Evolutionary conservation across 139 green algal species (phyloP).

Genomic region (Deuterostichococcus epilithicus): DNA sequence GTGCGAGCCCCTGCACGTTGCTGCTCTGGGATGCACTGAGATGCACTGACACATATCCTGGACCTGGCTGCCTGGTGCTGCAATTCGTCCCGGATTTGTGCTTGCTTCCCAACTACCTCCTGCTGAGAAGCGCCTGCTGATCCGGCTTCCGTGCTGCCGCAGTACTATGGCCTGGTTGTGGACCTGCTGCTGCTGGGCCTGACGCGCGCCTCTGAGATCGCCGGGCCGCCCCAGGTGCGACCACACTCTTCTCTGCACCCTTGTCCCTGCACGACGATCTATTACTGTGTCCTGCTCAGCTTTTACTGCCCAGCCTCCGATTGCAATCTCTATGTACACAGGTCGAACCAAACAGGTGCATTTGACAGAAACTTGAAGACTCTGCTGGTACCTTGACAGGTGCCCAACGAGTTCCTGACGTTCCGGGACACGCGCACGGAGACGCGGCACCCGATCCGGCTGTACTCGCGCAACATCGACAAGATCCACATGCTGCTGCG

Average conservation of each 20-base stretch:
- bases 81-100: no score
- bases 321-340: no score
- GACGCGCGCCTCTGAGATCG: constrained; percentile 92
- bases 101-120: no score
- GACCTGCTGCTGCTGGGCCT: constrained; percentile 97
- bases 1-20: not conserved
- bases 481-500: constrained; percentile 79
- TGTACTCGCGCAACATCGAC: constrained; percentile 95
- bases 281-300: not conserved
- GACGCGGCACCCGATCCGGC: constrained; percentile 92
- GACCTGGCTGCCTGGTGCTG: no score
- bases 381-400: constrained; percentile 19
- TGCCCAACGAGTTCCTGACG: constrained; percentile 96
- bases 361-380: not conserved
- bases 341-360: not conserved
- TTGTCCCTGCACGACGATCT: no score
- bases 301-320: no score
- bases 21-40: not conserved
- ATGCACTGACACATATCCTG: no score
- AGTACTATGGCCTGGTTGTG: constrained; percentile 95
- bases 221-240: constrained; percentile 75
- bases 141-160: not conserved
- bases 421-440: constrained; percentile 87
- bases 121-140: not conserved
- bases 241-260: no score